Base-by-base conservation (phyloP, 768 basidiomycete genomes). In the Galerina sulciceps region DNA sequence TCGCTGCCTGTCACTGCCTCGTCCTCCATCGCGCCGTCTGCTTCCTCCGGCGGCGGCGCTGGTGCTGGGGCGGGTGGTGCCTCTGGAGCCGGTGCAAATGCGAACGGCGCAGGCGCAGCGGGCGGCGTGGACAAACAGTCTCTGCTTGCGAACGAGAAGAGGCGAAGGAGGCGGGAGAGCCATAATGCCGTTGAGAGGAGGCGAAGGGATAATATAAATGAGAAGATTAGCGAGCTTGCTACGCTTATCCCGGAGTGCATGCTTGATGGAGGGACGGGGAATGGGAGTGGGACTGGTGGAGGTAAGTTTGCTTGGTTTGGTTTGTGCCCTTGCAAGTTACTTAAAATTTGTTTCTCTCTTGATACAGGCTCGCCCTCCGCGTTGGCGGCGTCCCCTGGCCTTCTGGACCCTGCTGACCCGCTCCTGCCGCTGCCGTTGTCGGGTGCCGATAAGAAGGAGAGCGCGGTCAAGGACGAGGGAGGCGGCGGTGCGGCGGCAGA, bases 101-200 rank as follows among this genome's bases (percentile, higher is more conserved):
- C 54, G 22, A 53, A 20, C 23, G 41, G 51, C 17, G 49, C 23
- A 3, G 14, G 59, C 22, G 44, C 45, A 4, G 50, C 22, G 34
- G 50, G 22, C 31, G 35, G 13, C n/a, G 57, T 53, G 34, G 82
- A 78, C 48, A 86, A 87, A 44, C 83, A 86, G 62, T 81, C 84
- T 6, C 63, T 83, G 15, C 71, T 91, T 9, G 88, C 88, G n/a
- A 85, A 84, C 62, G 94, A 96, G 75, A 96, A 96, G 71, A 76
- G 94, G 2, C 76, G 93, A 2, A 77, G 92, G 36, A 75, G 94
- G 48, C 75, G 94, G 58, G 94, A 96, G 73, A 89, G 86, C 8
- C 94, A 97, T 70, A 97, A 97, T 65, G 93, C 93, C 2, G 94
- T 97, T 63, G 94, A 97, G 77, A 79, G 94, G 15, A 75, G 94